phyloP scores from a whole-genome alignment of 2,329 filamentous ascomycete species.

The Colletotrichum higginsianum region DNA sequence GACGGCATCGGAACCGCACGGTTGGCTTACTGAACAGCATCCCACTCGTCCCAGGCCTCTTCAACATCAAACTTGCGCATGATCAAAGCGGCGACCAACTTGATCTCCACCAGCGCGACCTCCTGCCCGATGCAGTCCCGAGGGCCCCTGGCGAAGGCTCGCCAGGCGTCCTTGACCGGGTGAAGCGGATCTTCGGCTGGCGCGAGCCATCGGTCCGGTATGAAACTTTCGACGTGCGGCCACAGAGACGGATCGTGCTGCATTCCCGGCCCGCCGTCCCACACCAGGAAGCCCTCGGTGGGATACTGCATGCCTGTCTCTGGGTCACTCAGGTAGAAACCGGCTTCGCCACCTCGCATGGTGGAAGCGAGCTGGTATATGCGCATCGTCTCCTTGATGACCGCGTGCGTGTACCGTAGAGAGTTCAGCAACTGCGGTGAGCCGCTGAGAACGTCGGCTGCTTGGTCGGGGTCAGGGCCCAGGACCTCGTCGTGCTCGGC shows the following conservation, averaged over 20 bases:
- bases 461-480: slow-evolving; percentile 47
- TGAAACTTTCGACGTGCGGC: slow-evolving; percentile 52
- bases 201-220: slow-evolving; percentile 53
- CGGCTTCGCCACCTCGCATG: slow-evolving; percentile 45
- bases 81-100: slow-evolving; percentile 48
- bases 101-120: slow-evolving; percentile 67
- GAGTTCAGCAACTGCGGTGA: slow-evolving; percentile 49
- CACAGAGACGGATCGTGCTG: slow-evolving; percentile 54
- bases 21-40: slow-evolving; percentile 53
- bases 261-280: slow-evolving; percentile 53
- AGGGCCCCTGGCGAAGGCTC: slow-evolving; percentile 68
- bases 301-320: slow-evolving; percentile 60
- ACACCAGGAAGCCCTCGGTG: slow-evolving; percentile 61
- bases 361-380: slow-evolving; percentile 51
- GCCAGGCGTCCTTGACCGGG: slow-evolving; percentile 59
- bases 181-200: slow-evolving; percentile 41
- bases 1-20: neutral
- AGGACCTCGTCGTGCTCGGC: slow-evolving; percentile 55
- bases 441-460: slow-evolving; percentile 39
- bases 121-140: slow-evolving; percentile 71
- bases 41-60: slow-evolving; percentile 54
- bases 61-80: slow-evolving; percentile 32
- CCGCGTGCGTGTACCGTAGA: slow-evolving; percentile 54
- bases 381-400: slow-evolving; percentile 56
- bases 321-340: slow-evolving; percentile 57